Evolutionary conservation across 2,329 filamentous ascomycete species (phyloP).

Genomic region (Beauveria varroae): DNA sequence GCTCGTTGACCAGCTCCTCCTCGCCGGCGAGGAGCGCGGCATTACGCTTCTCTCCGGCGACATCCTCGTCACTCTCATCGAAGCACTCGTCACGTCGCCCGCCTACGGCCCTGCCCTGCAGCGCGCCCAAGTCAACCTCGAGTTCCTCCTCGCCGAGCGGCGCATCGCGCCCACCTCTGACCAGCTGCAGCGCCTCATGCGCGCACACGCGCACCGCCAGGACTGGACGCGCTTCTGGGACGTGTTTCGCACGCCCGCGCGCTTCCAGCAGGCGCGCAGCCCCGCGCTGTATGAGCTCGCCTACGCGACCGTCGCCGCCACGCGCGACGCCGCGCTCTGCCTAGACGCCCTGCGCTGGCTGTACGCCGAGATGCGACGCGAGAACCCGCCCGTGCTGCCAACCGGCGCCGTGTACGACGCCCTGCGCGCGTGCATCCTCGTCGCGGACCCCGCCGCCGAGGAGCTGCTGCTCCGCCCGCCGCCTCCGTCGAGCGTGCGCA

Average conservation of each 20-base stretch:
- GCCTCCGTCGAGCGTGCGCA: neutral
- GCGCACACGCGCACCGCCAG: constrained; percentile 35
- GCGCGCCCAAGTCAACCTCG: constrained; percentile 36
- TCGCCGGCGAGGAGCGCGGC: constrained; percentile 38
- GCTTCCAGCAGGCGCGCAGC: constrained; percentile 40
- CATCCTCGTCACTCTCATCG: constrained; percentile 42
- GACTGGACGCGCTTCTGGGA: constrained; percentile 55
- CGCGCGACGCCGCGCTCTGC: constrained; percentile 35
- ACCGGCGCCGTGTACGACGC: constrained; percentile 36
- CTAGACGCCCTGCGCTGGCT: constrained; percentile 42
- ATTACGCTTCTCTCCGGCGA: constrained; percentile 35
- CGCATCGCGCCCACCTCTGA: constrained; percentile 31
- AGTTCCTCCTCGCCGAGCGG: constrained; percentile 33
- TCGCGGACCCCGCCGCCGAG: constrained; percentile 46
- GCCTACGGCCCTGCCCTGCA: constrained; percentile 26
- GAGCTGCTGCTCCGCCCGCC: constrained; percentile 18
- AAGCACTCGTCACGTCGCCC: constrained; percentile 27
- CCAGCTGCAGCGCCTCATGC: constrained; percentile 35
- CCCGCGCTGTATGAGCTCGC: constrained; percentile 47
- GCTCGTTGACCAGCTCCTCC: constrained; percentile 36
- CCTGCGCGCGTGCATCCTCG: constrained; percentile 45
- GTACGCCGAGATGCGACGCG: constrained; percentile 51
- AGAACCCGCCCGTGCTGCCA: constrained; percentile 41
- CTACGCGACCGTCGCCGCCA: constrained; percentile 40
- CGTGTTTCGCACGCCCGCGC: constrained; percentile 48